Evolutionary conservation across 805 yeast genomes (phyloP).

Genomic region (Suhomyces faveliae): DNA sequence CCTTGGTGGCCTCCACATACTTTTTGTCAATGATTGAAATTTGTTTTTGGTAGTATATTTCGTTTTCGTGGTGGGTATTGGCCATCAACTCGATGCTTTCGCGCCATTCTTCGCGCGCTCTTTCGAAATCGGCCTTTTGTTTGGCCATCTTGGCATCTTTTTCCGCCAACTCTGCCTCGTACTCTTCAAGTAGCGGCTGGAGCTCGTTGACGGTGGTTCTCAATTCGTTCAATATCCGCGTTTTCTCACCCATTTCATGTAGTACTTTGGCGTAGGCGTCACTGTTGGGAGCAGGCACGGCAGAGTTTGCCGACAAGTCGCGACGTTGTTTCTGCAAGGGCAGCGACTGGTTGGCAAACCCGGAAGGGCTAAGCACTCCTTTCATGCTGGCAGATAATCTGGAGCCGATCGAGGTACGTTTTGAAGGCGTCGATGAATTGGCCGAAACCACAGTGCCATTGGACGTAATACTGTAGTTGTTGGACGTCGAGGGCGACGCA

Average conservation of each 20-base stretch:
- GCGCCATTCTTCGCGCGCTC: conserved; percentile 57
- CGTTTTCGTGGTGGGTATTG: conserved; percentile 55
- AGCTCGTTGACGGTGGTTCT: conserved; percentile 48
- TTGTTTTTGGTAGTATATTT: conserved; percentile 46
- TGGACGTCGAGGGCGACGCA: neutral
- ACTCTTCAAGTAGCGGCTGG: conserved; percentile 47
- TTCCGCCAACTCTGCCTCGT: conserved; percentile 41
- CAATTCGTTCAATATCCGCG: conserved; percentile 46
- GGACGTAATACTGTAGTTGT: neutral
- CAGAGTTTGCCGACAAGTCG: neutral
- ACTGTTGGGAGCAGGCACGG: neutral
- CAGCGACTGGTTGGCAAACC: conserved; percentile 1
- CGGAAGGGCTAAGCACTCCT: conserved; percentile 5
- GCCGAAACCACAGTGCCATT: neutral
- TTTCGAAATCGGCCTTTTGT: conserved; percentile 48
- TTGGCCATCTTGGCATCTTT: conserved; percentile 48
- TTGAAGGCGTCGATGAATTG: neutral
- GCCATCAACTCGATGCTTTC: conserved; percentile 57
- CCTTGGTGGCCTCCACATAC: neutral
- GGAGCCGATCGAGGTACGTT: conserved; percentile 5
- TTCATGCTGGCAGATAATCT: conserved; percentile 6
- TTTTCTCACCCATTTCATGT: conserved; percentile 41
- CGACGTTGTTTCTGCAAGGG: conserved; percentile 6
- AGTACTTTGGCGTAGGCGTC: conserved; percentile 21
- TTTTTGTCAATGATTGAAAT: conserved; percentile 33